Conservation (phyloP, 2,329 filamentous ascomycete species). For the Cryoendolithus antarcticus region DNA sequence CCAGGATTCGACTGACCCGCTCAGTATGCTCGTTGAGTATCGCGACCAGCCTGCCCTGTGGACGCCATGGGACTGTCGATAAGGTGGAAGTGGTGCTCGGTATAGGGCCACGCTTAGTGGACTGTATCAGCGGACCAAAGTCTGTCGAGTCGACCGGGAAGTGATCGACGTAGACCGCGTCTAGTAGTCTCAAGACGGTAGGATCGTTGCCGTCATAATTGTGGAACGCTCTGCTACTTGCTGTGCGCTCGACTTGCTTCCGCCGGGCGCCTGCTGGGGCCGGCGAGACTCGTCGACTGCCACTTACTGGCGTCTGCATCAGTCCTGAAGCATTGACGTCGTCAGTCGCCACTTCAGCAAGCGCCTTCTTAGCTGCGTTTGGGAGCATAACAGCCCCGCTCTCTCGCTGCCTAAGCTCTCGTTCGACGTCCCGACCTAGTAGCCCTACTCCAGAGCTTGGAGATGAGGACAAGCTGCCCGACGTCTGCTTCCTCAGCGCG, state of each 20-base stretch:
- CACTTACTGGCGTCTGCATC: slow-evolving; percentile 40
- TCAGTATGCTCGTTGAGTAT: slow-evolving; percentile 80
- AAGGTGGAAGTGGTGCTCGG: slow-evolving; percentile 27
- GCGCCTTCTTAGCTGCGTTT: slow-evolving; percentile 47
- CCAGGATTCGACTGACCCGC: slow-evolving; percentile 66
- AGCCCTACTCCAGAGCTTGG: slow-evolving; percentile 21
- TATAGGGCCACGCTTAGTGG: slow-evolving; percentile 41
- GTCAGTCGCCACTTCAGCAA: slow-evolving; percentile 52
- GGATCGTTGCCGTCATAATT: slow-evolving; percentile 72
- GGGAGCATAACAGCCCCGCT: slow-evolving; percentile 51
- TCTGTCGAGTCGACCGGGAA: slow-evolving; percentile 49
- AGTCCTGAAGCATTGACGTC: slow-evolving; percentile 53
- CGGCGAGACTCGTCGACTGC: slow-evolving; percentile 15
- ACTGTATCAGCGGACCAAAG: slow-evolving; percentile 68
- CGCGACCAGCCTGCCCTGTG: slow-evolving; percentile 70
- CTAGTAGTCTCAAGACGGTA: slow-evolving; percentile 51
- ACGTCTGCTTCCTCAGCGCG: slow-evolving; percentile 11
- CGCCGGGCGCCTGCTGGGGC: slow-evolving; percentile 16
- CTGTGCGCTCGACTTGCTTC: slow-evolving; percentile 8
- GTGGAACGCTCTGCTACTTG: slow-evolving; percentile 36
- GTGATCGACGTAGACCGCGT: slow-evolving; percentile 66
- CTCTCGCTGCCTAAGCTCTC: slow-evolving; percentile 33
- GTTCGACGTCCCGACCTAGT: slow-evolving; percentile 21
- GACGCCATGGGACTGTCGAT: slow-evolving; percentile 60
- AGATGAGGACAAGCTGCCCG: slow-evolving; percentile 23